Conservation (phyloP, 2,329 filamentous ascomycete species). For the Sporothrix humicola region DNA sequence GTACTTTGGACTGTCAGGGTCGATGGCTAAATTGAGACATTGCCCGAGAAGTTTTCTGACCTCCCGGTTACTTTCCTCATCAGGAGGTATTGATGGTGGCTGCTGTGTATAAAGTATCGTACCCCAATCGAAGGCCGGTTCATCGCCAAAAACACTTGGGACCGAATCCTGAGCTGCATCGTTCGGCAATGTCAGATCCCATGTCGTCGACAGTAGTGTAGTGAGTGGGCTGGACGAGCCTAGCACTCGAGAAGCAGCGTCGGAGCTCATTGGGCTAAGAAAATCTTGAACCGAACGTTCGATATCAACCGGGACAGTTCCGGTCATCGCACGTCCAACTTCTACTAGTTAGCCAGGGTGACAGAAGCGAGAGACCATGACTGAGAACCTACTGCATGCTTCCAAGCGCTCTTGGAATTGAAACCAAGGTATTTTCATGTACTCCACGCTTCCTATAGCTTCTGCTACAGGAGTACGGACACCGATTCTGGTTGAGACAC, state of each 20-base stretch:
- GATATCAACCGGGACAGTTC: background rate
- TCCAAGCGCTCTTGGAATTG: background rate
- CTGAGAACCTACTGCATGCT: constrained; percentile 3
- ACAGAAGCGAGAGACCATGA: background rate
- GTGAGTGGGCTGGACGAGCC: background rate
- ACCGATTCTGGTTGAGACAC: background rate
- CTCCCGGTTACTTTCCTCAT: background rate
- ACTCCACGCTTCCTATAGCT: background rate
- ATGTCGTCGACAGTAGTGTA: background rate
- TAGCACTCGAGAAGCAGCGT: background rate
- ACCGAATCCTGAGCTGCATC: background rate
- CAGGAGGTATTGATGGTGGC: background rate
- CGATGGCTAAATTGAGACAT: background rate
- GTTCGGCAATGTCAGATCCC: background rate
- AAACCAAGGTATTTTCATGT: background rate
- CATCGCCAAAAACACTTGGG: background rate
- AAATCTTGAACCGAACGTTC: background rate
- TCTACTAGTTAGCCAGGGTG: background rate
- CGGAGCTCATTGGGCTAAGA: background rate
- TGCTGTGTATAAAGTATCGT: background rate
- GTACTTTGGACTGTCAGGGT: constrained; percentile 4
- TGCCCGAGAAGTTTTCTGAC: background rate
- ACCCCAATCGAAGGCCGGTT: background rate
- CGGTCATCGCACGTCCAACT: background rate
- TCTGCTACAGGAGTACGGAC: constrained; percentile 10